Percentiles rank a stretch among this genome's conserved stretches.
Evolutionary conservation across 2,329 filamentous ascomycete genomes (phyloP).

Genomic region (Neofusicoccum umdonicola): DNA sequence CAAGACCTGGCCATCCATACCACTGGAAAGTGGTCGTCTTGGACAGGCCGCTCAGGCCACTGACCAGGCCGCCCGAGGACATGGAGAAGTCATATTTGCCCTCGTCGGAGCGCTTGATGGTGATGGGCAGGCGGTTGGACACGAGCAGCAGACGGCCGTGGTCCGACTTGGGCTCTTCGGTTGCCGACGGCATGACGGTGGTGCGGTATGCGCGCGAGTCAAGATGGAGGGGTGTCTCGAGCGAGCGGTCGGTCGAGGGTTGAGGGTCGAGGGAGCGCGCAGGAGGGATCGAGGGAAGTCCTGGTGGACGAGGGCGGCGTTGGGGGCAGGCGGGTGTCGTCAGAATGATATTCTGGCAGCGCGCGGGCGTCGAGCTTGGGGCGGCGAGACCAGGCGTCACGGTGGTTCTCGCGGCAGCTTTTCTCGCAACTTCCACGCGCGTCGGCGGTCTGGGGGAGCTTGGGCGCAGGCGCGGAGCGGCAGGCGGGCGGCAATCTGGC

Average conservation of each 20-base stretch:
- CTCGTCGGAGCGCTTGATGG: conserved; percentile 90
- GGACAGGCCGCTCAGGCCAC: conserved; percentile 83
- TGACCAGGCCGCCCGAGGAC: conserved; percentile 95
- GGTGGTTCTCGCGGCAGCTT: neutral
- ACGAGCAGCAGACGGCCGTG: conserved; percentile 69
- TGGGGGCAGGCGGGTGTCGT: neutral
- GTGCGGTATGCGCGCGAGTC: conserved; percentile 2
- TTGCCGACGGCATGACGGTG: conserved; percentile 32
- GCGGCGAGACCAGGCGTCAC: neutral
- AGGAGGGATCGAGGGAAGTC: neutral
- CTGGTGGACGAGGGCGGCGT: neutral
- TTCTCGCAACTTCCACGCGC: conserved; percentile 16
- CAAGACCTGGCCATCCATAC: conserved; percentile 96
- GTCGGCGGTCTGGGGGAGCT: conserved; percentile 10
- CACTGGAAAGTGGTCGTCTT: conserved; percentile 95
- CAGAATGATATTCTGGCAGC: neutral
- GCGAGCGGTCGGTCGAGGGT: neutral
- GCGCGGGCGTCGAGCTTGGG: neutral
- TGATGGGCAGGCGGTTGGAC: conserved; percentile 93
- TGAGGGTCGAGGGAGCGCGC: neutral
- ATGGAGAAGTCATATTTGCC: conserved; percentile 91
- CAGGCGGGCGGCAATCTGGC: neutral
- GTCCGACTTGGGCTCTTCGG: conserved; percentile 34
- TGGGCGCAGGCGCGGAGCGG: neutral
- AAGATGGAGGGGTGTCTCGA: neutral